Base-by-base conservation (phyloP, 352 stramenopile genomes). In the Phytophthora citrophthora region DNA sequence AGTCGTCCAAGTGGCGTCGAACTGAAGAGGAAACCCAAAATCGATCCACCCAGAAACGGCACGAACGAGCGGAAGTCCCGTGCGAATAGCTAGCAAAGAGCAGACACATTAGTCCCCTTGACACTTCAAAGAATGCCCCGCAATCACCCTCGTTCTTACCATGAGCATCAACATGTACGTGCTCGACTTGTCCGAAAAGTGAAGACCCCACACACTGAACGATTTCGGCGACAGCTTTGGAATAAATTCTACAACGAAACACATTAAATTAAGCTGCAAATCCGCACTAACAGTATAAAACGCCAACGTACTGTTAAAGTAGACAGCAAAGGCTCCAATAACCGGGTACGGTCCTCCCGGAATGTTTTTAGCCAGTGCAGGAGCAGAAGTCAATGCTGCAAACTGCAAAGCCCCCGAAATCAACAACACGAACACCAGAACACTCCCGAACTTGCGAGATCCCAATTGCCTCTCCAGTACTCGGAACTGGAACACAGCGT, bases 401-500 rank as follows among this genome's bases (percentile, higher is more conserved):
- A 86, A 41, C 54, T 92, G 65, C 46, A 93, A 39, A 13, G 61
- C 68, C 8, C 76, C 79, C 16, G 68, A 81, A 50, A 86, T 72
- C 5, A 79, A 31, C 54, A 90, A 61, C 24, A 90, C 64, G 44
- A 91, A 94, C 40, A 93, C 66, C 15, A 90, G 29, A 6, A 91
- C 39, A 54, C 85, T 94, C 27, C 88, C 86, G 52, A 94, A 96
- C 58, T 96, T 96, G 49, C 86, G 82, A 55, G 88, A 94, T 11
- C 88, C 88, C 83, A 96, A 79, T 70, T 94, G 71, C 2, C 88
- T 77, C 61, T 96, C 88, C 16, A 96, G 64, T 20, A 94, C 71
- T 43, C 88, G 84, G 68, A 90, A 94, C 74, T 94, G 84, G 75
- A 93, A 96, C 56, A 96, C 77, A 44, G 88, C 70, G 54, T 96